Percentiles rank a stretch among this genome's conserved stretches.
phyloP scores from a whole-genome alignment of 495 filamentous ascomycete species.

The Penicillium manginii region DNA sequence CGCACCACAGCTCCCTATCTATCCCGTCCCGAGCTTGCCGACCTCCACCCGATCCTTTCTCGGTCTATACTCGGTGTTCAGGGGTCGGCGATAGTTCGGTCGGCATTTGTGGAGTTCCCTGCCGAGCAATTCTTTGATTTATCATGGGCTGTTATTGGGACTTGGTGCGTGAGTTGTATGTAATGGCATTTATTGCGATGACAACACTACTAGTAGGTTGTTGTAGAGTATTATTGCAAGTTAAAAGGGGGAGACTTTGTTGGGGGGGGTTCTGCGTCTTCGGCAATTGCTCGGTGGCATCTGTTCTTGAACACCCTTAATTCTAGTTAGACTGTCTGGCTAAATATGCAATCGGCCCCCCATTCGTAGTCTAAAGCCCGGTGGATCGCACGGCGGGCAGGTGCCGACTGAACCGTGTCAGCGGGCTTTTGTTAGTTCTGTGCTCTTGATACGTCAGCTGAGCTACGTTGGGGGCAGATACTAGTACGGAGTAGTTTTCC shows the following conservation, averaged over 20 bases:
- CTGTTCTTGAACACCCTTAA: neutral
- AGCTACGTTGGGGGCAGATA: neutral
- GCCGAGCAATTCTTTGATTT: neutral
- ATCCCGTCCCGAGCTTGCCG: constrained; percentile 15
- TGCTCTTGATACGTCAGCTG: neutral
- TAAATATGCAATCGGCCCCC: neutral
- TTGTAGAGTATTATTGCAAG: neutral
- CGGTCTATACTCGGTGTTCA: constrained; percentile 15
- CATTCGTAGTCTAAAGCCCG: neutral
- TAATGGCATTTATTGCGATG: neutral
- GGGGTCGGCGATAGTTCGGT: neutral
- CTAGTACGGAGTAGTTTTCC: no score
- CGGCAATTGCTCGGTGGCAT: neutral
- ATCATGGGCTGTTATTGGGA: neutral
- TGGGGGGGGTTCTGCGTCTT: neutral
- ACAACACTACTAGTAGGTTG: neutral
- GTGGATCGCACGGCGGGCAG: neutral
- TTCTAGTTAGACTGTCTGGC: neutral
- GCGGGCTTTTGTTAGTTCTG: no score
- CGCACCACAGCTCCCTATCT: neutral
- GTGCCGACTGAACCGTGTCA: neutral
- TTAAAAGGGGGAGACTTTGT: neutral
- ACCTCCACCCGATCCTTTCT: constrained; percentile 10
- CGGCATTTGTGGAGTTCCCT: neutral
- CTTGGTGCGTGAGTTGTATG: neutral